Base-by-base conservation (phyloP, 345 rosid genomes). In the Gossypioides kirkii region DNA sequence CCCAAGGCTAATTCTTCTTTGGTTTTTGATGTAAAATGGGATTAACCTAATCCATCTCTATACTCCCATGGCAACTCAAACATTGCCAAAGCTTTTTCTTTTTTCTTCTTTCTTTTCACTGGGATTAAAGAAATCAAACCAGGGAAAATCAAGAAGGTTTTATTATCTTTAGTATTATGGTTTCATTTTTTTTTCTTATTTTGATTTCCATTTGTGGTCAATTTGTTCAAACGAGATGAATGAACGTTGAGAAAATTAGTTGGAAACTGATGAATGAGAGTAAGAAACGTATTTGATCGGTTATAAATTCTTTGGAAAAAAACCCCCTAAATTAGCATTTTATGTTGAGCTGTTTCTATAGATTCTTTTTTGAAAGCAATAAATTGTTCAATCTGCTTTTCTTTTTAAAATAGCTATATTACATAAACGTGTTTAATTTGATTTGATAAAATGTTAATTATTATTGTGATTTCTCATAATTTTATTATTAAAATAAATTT, bases 81-180 rank as follows among this genome's bases (percentile, higher is more conserved):
- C 72, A 42, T 47, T 32, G 54, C 36, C 66, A 53, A 23, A 26
- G n/a, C 14, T 55, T 58, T 77, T 73, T 79, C 82, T 79, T 18
- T 55, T 22, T 55, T 18, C 8, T 18, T 53, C 7, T 7, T 7
- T 55, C 22, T 55, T 55, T 55, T 52, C 23, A 28, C 61, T 55
- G 61, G 76, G 80, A 76, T 63, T 26, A 61, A 42, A 47, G 84
- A 79, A 73, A 73, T 65, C 73, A 78, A 80, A 82, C 88, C 85
- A 84, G 83, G 38, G 26, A 83, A 81, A 84, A 82, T 79, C 77
- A 77, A 79, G 78, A 77, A 72, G 82, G 68, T 73, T 78, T 76
- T 80, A 22, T 72, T 78, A 67, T 78, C 66, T 75, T 80, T 69
- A 69, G 73, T 76, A 43, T 76, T 49, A 62, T 60, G 20, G 38